Evolutionary conservation across 1,284 basidiomycete species (phyloP).

Genomic region (Marasmius tenuissimus): DNA sequence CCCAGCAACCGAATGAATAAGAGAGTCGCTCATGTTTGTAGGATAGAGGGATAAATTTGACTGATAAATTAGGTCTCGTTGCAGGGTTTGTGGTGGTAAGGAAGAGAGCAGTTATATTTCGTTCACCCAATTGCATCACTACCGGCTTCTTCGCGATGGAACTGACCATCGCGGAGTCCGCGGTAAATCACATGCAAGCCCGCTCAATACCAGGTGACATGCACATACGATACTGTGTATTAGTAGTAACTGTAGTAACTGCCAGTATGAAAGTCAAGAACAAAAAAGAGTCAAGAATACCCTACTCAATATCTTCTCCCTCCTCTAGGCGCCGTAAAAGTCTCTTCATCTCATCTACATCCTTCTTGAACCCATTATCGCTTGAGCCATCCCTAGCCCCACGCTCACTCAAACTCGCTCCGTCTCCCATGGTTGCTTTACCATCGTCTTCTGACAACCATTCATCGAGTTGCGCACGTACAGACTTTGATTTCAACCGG

Average conservation of each 20-base stretch:
- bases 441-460: slow-evolving; percentile 79
- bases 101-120: background rate
- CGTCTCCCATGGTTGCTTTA: slow-evolving; percentile 50
- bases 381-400: slow-evolving; percentile 37
- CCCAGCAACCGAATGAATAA: slow-evolving; percentile 88
- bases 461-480: slow-evolving; percentile 74
- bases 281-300: background rate
- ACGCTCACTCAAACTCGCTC: slow-evolving; percentile 35
- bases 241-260: background rate
- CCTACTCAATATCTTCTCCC: background rate
- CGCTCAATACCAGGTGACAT: too few species aligned
- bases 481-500: slow-evolving; percentile 74
- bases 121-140: too few species aligned
- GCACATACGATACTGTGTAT: background rate
- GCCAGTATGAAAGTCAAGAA: background rate
- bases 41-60: background rate
- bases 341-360: slow-evolving; percentile 67
- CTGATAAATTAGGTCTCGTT: background rate
- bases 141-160: too few species aligned
- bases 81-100: slow-evolving; percentile 4
- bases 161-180: too few species aligned
- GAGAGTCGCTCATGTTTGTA: slow-evolving; percentile 70
- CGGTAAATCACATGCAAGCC: too few species aligned
- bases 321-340: slow-evolving; percentile 33
- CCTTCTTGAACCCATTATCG: slow-evolving; percentile 59